Conservation (phyloP, 2,329 filamentous ascomycete species). For the Trichophyton schoenleinii region DNA sequence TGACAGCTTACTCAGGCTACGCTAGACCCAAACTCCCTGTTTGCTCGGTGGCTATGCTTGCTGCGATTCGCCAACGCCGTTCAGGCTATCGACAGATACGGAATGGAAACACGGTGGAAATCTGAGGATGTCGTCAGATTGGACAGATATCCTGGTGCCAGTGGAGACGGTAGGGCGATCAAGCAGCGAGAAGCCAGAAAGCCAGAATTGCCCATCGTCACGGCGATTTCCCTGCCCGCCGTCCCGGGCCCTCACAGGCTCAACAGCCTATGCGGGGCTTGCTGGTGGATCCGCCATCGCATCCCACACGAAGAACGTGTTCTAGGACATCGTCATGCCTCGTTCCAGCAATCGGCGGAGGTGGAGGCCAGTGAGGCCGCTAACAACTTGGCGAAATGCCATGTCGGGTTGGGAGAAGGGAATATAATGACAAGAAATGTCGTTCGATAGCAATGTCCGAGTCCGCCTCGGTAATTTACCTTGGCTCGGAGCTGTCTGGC, state of each 20-base stretch:
- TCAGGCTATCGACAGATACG: background rate
- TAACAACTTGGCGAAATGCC: constrained; percentile 1
- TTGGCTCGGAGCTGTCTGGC: background rate
- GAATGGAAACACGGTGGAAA: background rate
- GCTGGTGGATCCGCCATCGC: background rate
- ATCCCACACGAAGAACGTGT: constrained; percentile 1
- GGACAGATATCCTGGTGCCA: background rate
- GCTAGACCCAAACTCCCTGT: background rate
- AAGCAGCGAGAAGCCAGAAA: background rate
- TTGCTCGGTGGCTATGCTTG: background rate
- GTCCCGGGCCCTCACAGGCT: background rate
- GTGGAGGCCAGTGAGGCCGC: background rate
- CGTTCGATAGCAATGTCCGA: background rate
- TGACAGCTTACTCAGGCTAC: background rate
- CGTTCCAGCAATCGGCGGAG: background rate
- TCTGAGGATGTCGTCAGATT: background rate
- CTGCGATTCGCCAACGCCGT: background rate
- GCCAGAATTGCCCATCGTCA: background rate
- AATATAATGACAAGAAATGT: too few species aligned
- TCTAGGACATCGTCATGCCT: background rate
- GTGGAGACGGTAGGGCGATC: background rate
- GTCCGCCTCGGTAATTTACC: background rate
- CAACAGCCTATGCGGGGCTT: background rate
- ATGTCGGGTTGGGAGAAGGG: background rate
- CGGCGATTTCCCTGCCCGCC: background rate